Evolutionary conservation across 805 yeast species (phyloP), one percentile per base, ranked within the genome.

Genomic region (Tetrapisispora arboricola): DNA sequence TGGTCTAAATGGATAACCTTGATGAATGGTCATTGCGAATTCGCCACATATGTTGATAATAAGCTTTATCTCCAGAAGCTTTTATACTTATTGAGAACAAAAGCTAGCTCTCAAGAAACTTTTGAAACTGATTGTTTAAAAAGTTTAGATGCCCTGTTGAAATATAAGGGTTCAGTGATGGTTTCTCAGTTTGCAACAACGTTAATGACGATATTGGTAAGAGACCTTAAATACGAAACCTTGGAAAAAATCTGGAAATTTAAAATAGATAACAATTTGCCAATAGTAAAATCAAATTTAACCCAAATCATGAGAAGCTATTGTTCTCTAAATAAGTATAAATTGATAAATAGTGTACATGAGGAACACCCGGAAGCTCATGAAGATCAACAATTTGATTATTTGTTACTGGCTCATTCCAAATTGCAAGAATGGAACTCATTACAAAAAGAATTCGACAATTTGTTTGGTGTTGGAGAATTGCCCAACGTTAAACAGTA

Each of bases 401-500:
- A 71, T 12, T 46, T 78, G 18, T 60, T 79, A 33, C 49, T 61
- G 11, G 65, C 76, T 0, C 65, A 73, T 44, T 72, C 76, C 10
- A 51, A 60, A 31, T 50, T 61, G 17, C 60, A 65, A 29, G 68
- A 73, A 45, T 81, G 84, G 84, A 58, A 58, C 17, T 59, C 68
- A 7, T 59, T 83, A 43, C 80, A 76, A 54, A 48, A 58, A 11
- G 72, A 72, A 36, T 80, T 81, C 54, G 80, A 77, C 50, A 67
- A 64, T 18, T 64, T 73, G 55, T 73, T 74, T 49, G 76, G 73
- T 1, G 57, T 64, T n/a, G 78, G 75, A 1, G 63, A 71, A 32
- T 57, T 73, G 20, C 83, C 84, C 1, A 68, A 68, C 36, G 59
- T 67, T 24, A 51, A 50, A 8, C 84, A 81, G 48, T 82, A 81